A percentile compares a stretch with the other conserved stretches of the same genome.
Conservation (phyloP, 208 protist species). For the Trypanosomatidae sp. region DNA sequence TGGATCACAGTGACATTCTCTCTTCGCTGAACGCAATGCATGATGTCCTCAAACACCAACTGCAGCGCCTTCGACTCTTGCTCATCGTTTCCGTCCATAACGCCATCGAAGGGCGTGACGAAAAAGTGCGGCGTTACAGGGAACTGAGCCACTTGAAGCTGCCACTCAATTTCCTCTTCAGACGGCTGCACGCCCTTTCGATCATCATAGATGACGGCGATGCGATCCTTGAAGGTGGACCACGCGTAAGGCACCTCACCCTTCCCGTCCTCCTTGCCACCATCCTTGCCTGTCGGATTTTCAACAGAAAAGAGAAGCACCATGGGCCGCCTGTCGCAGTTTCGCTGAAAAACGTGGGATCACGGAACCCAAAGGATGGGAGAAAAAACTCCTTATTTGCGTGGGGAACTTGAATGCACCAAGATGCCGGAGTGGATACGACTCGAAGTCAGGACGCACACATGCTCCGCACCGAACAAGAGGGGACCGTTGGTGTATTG, state of each 20-base stretch:
- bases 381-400: too few relatives aligned
- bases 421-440: neutral
- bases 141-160: slow-evolving; percentile 18
- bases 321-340: neutral
- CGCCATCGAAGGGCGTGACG: slow-evolving; percentile 60
- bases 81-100: slow-evolving; percentile 46
- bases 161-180: slow-evolving; percentile 20
- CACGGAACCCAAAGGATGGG: neutral
- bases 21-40: slow-evolving; percentile 50
- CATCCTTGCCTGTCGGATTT: neutral
- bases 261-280: neutral
- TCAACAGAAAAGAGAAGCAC: slow-evolving; percentile 14
- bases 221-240: slow-evolving; percentile 30
- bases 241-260: slow-evolving; percentile 18
- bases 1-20: slow-evolving; percentile 88
- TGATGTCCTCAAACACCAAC: slow-evolving; percentile 61
- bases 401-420: neutral
- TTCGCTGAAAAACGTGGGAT: neutral
- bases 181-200: slow-evolving; percentile 16
- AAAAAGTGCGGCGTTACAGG: slow-evolving; percentile 54
- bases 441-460: neutral
- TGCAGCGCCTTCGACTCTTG: slow-evolving; percentile 34
- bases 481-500: neutral
- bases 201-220: slow-evolving; percentile 27
- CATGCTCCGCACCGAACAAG: neutral